Percentiles rank a stretch among this genome's conserved stretches.
These are phyloP conservation scores for Houttuynia cordata DNA, from an alignment of 164 flowering plant species.

Conservation along the genomic window DNA sequence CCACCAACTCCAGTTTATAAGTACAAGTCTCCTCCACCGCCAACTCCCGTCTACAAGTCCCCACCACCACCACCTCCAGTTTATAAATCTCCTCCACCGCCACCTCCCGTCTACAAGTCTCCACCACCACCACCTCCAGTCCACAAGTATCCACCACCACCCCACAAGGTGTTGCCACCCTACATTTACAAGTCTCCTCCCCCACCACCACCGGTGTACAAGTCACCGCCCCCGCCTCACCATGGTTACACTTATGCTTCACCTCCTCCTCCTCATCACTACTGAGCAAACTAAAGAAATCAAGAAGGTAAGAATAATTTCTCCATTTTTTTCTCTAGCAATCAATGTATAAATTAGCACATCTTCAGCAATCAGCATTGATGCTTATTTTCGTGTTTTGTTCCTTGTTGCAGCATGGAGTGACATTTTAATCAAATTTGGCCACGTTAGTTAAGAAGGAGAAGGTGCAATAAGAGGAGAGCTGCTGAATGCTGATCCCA, in stretches of 20 bases:
- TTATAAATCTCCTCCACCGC: too few species aligned
- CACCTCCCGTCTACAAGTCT: too few species aligned
- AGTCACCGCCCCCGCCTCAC: slow-evolving; percentile 12
- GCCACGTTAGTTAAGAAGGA: not conserved
- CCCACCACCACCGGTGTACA: too few species aligned
- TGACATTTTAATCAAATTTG: not conserved
- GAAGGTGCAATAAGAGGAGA: not conserved
- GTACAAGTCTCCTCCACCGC: slow-evolving; percentile 6
- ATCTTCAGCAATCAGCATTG: not conserved
- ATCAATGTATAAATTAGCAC: too few species aligned
- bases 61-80: too few species aligned
- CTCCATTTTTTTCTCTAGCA: not conserved
- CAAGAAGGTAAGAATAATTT: not conserved
- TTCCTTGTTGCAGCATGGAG: not conserved
- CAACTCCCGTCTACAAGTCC: too few species aligned
- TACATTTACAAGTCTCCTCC: slow-evolving; percentile 5
- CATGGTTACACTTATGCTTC: not conserved
- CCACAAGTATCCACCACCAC: slow-evolving; percentile 8
- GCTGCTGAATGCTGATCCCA: not conserved
- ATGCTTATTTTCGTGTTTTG: not conserved
- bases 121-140: too few species aligned
- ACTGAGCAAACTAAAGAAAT: slow-evolving; percentile 1
- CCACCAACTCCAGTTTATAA: slow-evolving; percentile 5
- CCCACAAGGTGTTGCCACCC: not conserved
- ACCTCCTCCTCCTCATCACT: slow-evolving; percentile 13